phyloP scores from a whole-genome alignment of 495 filamentous ascomycete genomes.

The Daldinia grandis region DNA sequence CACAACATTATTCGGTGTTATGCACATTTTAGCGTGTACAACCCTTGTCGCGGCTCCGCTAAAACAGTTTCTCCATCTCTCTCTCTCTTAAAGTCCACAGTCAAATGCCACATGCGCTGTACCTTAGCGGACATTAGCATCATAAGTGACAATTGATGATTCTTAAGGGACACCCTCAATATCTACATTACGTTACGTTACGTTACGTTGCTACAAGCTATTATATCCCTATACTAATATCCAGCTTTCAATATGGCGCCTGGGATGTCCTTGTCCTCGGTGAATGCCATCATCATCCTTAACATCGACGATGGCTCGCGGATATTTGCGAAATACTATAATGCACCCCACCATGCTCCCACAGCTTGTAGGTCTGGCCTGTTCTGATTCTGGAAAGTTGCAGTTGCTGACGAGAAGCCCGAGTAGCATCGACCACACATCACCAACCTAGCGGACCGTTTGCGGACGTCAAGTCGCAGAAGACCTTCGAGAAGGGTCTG shows the following conservation, averaged over 20 bases:
- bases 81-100: slow-evolving; percentile 3
- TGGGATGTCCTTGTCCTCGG: slow-evolving; percentile 84
- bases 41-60: slow-evolving; percentile 28
- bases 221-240: slow-evolving; percentile 5
- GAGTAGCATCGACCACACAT: slow-evolving; percentile 36
- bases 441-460: slow-evolving; percentile 71
- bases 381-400: background rate
- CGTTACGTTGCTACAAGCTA: slow-evolving; percentile 1
- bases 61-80: slow-evolving; percentile 37
- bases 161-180: slow-evolving; percentile 7
- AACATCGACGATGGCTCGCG: slow-evolving; percentile 86
- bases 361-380: slow-evolving; percentile 52
- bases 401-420: slow-evolving; percentile 6
- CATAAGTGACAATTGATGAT: slow-evolving; percentile 21
- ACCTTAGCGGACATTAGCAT: slow-evolving; percentile 18
- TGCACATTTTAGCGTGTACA: slow-evolving; percentile 6
- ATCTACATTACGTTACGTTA: too few relatives aligned
- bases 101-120: slow-evolving; percentile 39
- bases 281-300: slow-evolving; percentile 92
- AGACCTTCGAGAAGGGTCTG: slow-evolving; percentile 94
- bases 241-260: slow-evolving; percentile 52
- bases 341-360: slow-evolving; percentile 77
- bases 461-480: slow-evolving; percentile 89
- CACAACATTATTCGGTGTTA: slow-evolving; percentile 8
- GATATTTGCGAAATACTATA: slow-evolving; percentile 97